Base-by-base conservation (phyloP, 306 rosid genomes). In the Chamaecrista fasciculata region DNA sequence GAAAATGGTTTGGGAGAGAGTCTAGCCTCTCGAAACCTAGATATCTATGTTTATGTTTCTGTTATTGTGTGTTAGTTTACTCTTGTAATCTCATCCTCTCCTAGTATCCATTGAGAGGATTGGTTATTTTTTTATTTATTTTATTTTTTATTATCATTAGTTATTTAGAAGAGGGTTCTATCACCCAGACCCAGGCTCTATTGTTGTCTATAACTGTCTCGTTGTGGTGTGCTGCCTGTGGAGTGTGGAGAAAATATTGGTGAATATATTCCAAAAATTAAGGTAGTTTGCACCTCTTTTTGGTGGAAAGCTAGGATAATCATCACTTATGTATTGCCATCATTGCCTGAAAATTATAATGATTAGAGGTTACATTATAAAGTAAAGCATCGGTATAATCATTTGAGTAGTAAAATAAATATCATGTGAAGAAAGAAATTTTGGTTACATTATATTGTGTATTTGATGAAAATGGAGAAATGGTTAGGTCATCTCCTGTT, bases 161-260 rank as follows among this genome's bases (percentile, higher is more conserved):
- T n/a, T n/a, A n/a, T n/a, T n/a, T n/a, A n/a, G n/a, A n/a, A n/a
- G n/a, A n/a, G n/a, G n/a, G n/a, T n/a, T n/a, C n/a, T n/a, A n/a
- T n/a, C n/a, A n/a, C n/a, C n/a, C n/a, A n/a, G n/a, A n/a, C n/a
- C n/a, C n/a, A n/a, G n/a, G 48, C 65, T 52, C 57, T 15, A 21
- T 42, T 64, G 26, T 48, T 19, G 66, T n/a, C 60, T 53, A 21
- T 53, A 43, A 24, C 34, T 21, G 50, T 31, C 24, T 74, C 42
- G 19, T 55, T 44, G 52, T 50, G 21, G 42, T 72, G 43, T 62
- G 11, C 71, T 49, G 29, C 12, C 24, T 39, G 39, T 69, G 64
- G 24, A 65, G 70, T 65, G 20, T 42, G 56, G 66, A 20, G 10
- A 56, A 48, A 56, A 4, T 52, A 39, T 70, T 68, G 26, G 25